These are phyloP conservation scores for Podospora conica DNA, from an alignment of 495 filamentous ascomycete species.

Conservation along the genomic window DNA sequence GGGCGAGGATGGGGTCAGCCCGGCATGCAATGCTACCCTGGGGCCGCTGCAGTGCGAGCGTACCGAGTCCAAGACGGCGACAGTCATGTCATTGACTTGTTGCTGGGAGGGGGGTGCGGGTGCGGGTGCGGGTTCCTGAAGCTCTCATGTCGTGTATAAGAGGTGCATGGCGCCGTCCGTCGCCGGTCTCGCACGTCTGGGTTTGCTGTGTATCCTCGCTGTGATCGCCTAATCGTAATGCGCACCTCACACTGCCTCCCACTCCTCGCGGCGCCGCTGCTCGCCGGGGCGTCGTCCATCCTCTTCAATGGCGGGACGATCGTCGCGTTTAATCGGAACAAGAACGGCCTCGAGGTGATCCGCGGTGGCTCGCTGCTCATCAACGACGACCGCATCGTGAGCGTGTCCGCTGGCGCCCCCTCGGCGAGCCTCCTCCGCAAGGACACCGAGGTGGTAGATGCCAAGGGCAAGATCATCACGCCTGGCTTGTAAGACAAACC, in stretches of 20 bases:
- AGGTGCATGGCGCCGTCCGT: not conserved
- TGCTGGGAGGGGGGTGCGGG: not conserved
- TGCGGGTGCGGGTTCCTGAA: not conserved
- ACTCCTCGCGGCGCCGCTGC: not conserved
- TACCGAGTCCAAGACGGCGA: not conserved
- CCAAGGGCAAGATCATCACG: conserved; percentile 29
- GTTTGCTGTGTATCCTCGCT: too few species aligned
- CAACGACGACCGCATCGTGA: conserved; percentile 34
- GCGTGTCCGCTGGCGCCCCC: conserved; percentile 18
- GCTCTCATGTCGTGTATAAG: not conserved
- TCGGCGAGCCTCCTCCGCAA: not conserved
- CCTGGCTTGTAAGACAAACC: conserved; percentile 36
- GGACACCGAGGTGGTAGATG: conserved; percentile 26
- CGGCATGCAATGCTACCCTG: not conserved
- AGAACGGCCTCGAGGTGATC: conserved; percentile 32
- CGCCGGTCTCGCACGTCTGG: not conserved
- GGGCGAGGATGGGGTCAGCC: not conserved
- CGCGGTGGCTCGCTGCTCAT: conserved; percentile 36
- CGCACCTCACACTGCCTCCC: not conserved
- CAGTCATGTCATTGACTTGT: not conserved
- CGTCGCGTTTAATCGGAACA: conserved; percentile 33
- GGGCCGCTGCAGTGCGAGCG: not conserved
- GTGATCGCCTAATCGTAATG: not conserved
- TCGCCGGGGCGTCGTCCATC: conserved; percentile 19
- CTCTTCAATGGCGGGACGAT: conserved; percentile 40